Conservation (phyloP, 169 alveolate genomes). For the Perkinsus marinus region DNA sequence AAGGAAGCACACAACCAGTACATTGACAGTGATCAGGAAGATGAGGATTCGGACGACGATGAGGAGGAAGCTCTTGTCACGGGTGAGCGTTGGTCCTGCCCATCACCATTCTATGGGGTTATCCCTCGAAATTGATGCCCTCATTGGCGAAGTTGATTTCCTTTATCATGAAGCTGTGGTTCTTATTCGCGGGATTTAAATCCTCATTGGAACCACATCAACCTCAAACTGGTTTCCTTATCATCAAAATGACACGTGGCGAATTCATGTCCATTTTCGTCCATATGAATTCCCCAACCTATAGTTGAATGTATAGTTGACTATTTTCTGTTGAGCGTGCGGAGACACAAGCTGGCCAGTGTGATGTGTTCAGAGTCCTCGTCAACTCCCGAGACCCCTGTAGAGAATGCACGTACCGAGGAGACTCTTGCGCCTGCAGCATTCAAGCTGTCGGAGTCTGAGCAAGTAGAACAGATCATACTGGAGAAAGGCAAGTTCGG, state of each 20-base stretch:
- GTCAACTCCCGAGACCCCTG: background rate
- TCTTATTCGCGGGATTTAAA: too few species aligned
- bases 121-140: too few species aligned
- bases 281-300: too few species aligned
- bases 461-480: background rate
- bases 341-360: background rate
- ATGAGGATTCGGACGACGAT: constrained; percentile 25
- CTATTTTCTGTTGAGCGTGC: too few species aligned
- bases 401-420: background rate
- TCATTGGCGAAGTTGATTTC: too few species aligned
- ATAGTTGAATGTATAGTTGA: too few species aligned
- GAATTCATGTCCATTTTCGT: background rate
- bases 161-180: too few species aligned
- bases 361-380: background rate
- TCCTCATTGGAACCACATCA: too few species aligned
- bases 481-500: background rate
- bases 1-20: background rate
- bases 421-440: background rate
- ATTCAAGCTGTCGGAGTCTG: background rate
- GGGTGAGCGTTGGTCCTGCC: background rate
- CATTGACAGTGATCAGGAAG: constrained; percentile 12
- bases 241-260: too few species aligned
- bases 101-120: too few species aligned
- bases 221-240: too few species aligned
- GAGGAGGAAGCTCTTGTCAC: constrained; percentile 10